These are phyloP conservation scores for Acanthamoeba quina DNA, from an alignment of 208 protist species.

Conservation along the genomic window DNA sequence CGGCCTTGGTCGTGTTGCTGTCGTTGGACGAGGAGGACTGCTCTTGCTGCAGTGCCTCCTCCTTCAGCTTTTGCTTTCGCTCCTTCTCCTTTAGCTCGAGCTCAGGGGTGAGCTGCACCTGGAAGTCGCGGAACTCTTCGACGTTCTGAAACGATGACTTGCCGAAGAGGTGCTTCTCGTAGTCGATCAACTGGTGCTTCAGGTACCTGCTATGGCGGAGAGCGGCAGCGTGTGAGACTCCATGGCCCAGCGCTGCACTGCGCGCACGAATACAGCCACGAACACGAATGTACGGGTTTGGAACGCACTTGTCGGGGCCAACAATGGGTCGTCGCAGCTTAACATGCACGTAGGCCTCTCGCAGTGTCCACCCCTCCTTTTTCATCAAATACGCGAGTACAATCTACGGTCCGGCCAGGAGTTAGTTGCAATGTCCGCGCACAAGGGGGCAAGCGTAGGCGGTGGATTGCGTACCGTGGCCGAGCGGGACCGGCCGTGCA, in stretches of 20 bases:
- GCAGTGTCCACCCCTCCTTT: conserved; percentile 22
- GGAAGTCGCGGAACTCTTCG: conserved; percentile 35
- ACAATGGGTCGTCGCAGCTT: conserved; percentile 60
- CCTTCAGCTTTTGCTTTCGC: conserved; percentile 4
- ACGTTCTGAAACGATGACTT: conserved; percentile 17
- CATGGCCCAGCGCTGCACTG: no score
- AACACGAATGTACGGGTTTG: background rate
- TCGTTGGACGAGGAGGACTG: background rate
- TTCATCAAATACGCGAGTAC: conserved; percentile 38
- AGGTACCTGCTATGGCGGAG: background rate
- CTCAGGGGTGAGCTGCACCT: background rate
- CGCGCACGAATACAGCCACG: background rate
- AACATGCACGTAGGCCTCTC: conserved; percentile 33
- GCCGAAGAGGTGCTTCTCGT: conserved; percentile 47
- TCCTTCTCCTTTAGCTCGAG: conserved; percentile 1
- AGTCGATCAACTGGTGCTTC: conserved; percentile 53
- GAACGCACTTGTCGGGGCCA: conserved; percentile 41
- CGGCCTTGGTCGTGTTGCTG: background rate
- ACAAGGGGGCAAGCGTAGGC: no score
- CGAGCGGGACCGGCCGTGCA: conserved; percentile 44
- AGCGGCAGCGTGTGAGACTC: background rate
- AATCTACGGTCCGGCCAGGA: background rate
- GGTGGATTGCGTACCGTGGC: background rate
- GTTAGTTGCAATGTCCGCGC: background rate
- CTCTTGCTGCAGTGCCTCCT: background rate